These are phyloP conservation scores for Calonectria henricotiae DNA, from an alignment of 2,329 filamentous ascomycete genomes.

Conservation along the genomic window DNA sequence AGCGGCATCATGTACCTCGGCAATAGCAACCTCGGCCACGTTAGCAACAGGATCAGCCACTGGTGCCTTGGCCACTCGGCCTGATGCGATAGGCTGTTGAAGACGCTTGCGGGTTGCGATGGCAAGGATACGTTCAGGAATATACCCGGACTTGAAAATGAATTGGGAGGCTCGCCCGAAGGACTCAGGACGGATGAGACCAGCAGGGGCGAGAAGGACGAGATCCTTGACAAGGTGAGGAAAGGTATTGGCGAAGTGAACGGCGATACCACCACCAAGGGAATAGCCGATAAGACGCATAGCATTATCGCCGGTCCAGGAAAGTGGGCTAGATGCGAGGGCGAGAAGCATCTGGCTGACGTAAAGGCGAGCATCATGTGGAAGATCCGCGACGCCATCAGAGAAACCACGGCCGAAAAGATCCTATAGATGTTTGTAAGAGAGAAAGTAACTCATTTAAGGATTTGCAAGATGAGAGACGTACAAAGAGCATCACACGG, in stretches of 20 bases:
- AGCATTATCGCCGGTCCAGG: conserved; percentile 74
- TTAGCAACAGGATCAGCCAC: conserved; percentile 42
- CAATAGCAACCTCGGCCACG: conserved; percentile 59
- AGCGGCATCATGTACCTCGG: conserved; percentile 60
- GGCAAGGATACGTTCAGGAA: conserved; percentile 70
- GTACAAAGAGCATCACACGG: conserved; percentile 84
- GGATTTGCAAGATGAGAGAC: conserved; percentile 45
- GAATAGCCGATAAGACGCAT: conserved; percentile 86
- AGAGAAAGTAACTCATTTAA: conserved; percentile 24
- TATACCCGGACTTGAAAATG: conserved; percentile 70
- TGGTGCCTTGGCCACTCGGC: conserved; percentile 52
- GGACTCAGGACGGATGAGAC: conserved; percentile 75
- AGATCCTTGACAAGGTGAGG: conserved; percentile 79
- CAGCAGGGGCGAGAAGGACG: conserved; percentile 84
- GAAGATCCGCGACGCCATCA: conserved; percentile 76
- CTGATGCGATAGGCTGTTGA: conserved; percentile 66
- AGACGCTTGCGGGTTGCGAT: conserved; percentile 66
- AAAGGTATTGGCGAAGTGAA: conserved; percentile 82
- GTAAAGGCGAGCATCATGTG: conserved; percentile 83
- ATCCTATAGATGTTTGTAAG: conserved; percentile 63
- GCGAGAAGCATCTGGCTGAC: conserved; percentile 80
- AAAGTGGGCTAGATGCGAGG: conserved; percentile 78
- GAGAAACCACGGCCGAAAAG: conserved; percentile 80
- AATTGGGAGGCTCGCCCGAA: conserved; percentile 68
- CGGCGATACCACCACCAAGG: conserved; percentile 84